Evolutionary conservation across 139 green algal genomes (phyloP).

Genomic region (Chlamydomonas incerta): DNA sequence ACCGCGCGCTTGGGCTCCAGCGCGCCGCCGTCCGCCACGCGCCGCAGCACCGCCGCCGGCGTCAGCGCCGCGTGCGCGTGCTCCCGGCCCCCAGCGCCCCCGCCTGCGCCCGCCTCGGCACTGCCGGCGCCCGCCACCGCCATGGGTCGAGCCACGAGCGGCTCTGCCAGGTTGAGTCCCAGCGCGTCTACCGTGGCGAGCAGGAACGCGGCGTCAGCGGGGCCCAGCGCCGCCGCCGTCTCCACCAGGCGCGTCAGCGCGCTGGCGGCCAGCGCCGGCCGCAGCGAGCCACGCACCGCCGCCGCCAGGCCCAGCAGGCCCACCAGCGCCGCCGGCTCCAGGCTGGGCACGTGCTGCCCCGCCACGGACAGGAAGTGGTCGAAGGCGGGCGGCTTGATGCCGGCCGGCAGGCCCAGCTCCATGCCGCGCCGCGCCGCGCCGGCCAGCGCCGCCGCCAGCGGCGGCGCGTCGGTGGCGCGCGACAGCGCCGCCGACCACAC

Average conservation of each 20-base stretch:
- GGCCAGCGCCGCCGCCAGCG: neutral
- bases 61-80: neutral
- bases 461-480: constrained; percentile 18
- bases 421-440: constrained; percentile 19
- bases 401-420: constrained; percentile 7
- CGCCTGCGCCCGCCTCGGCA: neutral
- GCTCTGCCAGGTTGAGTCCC: neutral
- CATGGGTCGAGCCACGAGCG: neutral
- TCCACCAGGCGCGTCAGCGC: constrained; percentile 14
- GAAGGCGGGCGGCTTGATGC: constrained; percentile 1
- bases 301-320: neutral
- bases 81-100: neutral
- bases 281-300: constrained; percentile 8
- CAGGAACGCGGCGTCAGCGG: constrained; percentile 12
- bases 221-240: neutral
- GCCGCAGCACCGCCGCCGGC: neutral
- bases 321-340: constrained; percentile 14
- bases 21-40: neutral
- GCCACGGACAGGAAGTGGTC: constrained; percentile 20
- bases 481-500: constrained; percentile 28
- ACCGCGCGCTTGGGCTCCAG: neutral
- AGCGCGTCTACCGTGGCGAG: constrained; percentile 14
- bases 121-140: neutral
- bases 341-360: constrained; percentile 1
- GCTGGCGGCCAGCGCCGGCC: neutral